Conservation (phyloP, 495 filamentous ascomycete genomes). For the Penicillium paradoxum region DNA sequence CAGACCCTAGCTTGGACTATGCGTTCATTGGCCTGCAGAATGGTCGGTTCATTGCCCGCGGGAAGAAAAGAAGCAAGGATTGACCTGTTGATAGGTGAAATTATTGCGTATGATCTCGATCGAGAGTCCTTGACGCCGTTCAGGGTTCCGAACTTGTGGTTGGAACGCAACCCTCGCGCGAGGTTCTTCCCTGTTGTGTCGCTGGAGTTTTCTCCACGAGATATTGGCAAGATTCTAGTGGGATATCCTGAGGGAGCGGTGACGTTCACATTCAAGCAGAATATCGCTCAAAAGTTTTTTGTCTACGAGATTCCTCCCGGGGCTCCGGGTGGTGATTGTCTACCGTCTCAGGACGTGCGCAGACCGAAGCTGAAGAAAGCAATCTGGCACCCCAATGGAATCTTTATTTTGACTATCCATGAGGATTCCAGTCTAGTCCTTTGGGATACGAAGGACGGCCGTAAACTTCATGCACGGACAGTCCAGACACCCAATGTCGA, state of each 20-base stretch:
- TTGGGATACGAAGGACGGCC: slow-evolving; percentile 92
- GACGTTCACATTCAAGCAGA: slow-evolving; percentile 89
- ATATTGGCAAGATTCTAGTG: slow-evolving; percentile 87
- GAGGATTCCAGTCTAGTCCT: slow-evolving; percentile 87
- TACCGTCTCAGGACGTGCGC: slow-evolving; percentile 46
- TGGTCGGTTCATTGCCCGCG: slow-evolving; percentile 38
- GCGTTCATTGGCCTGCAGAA: slow-evolving; percentile 71
- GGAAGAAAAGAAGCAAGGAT: background rate
- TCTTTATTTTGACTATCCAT: slow-evolving; percentile 80
- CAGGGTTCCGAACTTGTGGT: slow-evolving; percentile 80
- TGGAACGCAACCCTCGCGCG: slow-evolving; percentile 54
- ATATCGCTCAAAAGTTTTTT: slow-evolving; percentile 68
- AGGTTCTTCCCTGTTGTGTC: slow-evolving; percentile 60
- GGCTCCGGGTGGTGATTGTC: slow-evolving; percentile 78
- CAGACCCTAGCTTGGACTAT: slow-evolving; percentile 89
- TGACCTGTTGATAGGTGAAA: slow-evolving; percentile 53
- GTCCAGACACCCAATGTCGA: slow-evolving; percentile 68
- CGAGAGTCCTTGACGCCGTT: slow-evolving; percentile 69
- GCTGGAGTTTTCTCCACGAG: slow-evolving; percentile 79
- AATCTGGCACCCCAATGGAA: slow-evolving; percentile 92
- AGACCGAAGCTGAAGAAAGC: slow-evolving; percentile 71
- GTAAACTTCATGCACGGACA: slow-evolving; percentile 77
- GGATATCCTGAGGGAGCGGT: slow-evolving; percentile 84
- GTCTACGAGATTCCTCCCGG: slow-evolving; percentile 76
- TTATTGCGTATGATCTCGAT: slow-evolving; percentile 87